Conservation (phyloP, 108 stramenopile genomes). For the Discostella pseudostelligera region DNA sequence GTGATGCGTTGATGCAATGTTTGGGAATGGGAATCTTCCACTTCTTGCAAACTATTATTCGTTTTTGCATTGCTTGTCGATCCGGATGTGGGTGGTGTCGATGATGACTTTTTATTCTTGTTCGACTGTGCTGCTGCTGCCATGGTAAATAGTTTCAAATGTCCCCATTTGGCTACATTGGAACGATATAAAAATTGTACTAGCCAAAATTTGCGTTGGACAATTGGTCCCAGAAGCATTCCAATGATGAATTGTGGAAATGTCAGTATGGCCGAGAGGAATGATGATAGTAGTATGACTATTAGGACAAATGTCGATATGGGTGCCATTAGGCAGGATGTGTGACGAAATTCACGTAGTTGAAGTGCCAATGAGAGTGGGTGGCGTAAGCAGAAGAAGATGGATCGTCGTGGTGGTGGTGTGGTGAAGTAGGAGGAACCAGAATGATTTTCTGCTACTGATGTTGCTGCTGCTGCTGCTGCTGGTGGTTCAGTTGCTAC, state of each 20-base stretch:
- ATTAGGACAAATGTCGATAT: conserved; percentile 54
- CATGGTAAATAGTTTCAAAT: conserved; percentile 49
- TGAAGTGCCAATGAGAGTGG: conserved; percentile 18
- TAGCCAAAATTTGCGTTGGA: conserved; percentile 54
- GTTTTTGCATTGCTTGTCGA: not conserved
- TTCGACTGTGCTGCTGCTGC: conserved; percentile 24
- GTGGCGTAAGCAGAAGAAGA: not conserved
- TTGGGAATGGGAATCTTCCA: conserved; percentile 58
- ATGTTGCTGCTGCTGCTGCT: not conserved
- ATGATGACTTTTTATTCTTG: not conserved
- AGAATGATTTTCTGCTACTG: not conserved
- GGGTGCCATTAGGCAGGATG: conserved; percentile 70
- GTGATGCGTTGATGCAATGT: conserved; percentile 64
- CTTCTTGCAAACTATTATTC: not conserved
- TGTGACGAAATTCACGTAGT: conserved; percentile 70
- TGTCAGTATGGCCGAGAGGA: conserved; percentile 40
- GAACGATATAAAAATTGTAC: conserved; percentile 76
- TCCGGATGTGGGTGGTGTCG: not conserved
- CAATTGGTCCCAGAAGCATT: conserved; percentile 57
- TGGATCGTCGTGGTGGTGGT: conserved; percentile 3
- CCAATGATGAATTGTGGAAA: conserved; percentile 66
- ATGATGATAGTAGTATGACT: conserved; percentile 44
- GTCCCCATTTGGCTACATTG: conserved; percentile 64
- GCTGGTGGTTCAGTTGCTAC: not conserved
- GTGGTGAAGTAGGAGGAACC: not conserved